Base-by-base conservation (phyloP, 2,329 filamentous ascomycete species). In the Zasmidium angulare region DNA sequence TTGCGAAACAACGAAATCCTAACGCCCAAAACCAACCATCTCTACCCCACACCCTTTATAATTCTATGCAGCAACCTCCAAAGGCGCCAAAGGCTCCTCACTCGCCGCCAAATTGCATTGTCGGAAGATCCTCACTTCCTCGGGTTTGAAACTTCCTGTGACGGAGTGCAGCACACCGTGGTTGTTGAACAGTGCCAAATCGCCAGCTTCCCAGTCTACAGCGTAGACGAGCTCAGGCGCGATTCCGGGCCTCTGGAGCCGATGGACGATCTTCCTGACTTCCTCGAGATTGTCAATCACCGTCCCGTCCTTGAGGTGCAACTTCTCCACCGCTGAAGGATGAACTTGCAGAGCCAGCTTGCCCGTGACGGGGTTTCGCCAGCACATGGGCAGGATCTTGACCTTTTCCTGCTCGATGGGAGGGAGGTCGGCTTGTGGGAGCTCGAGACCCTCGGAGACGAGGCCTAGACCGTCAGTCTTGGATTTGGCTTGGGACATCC, bases 91-190 rank as follows among this genome's bases (percentile, higher is more conserved):
- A 7, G 85, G 85, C 40, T 82, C 72, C 62, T 81, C 75, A 60
- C 82, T 88, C 2, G 83, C 86, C n/a, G 89, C 89, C 73, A 92
- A 79, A 72, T 93, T 92, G 75, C 89, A 93, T 78, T 93, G 89
- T 63, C 89, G 78, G 71, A 93, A 92, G 60, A 93, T 72, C 48
- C 89, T 77, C 29, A 91, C 85, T 77, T 92, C 89, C n/a, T 89
- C 83, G 51, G 87, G 83, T 7, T 82, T 81, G 74, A 93, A 92
- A 1, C 87, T 86, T 1, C 89, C 89, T 0, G 90, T 89, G 1
- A 93, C 89, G 2, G 84, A 87, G 73, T 93, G 89, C 57, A 92
- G 71, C 17, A 91, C 80, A 1, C 89, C 89, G 10, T 88, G 84
- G 70, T 93, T 93, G 73, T 93, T 88, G 75, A 93, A 93, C 23